These are phyloP conservation scores for Clonostachys solani DNA, from an alignment of 2,329 filamentous ascomycete genomes.

Conservation along the genomic window DNA sequence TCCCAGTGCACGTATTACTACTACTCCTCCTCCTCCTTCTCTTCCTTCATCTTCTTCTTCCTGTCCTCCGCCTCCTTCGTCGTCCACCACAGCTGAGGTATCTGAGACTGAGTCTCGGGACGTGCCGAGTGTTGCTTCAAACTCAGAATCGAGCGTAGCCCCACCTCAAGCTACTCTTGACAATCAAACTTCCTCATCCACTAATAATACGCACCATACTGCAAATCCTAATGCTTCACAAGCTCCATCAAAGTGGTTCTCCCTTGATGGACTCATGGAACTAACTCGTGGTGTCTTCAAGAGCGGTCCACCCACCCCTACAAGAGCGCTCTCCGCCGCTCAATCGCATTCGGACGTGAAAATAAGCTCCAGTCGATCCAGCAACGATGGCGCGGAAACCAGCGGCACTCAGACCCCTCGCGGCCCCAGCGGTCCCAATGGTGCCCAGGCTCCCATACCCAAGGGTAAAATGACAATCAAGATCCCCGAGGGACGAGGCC, in stretches of 20 bases:
- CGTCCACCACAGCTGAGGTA: no score
- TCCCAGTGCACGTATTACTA: conserved; percentile 1
- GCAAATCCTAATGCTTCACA: conserved; percentile 32
- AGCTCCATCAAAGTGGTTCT: conserved; percentile 47
- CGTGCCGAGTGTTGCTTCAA: no score
- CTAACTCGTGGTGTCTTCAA: conserved; percentile 81
- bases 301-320: conserved; percentile 90
- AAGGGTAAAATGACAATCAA: conserved; percentile 89
- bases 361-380: conserved; percentile 28
- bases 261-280: conserved; percentile 70
- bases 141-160: no score
- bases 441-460: conserved; percentile 63
- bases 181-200: no score
- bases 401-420: conserved; percentile 50
- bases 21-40: conserved; percentile 7
- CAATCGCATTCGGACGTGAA: conserved; percentile 44
- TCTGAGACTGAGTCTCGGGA: no score
- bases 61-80: no score
- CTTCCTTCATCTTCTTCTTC: background rate
- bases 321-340: conserved; percentile 72
- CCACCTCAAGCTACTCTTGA: no score
- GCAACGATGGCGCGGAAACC: conserved; percentile 35
- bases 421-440: conserved; percentile 26
- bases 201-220: conserved; percentile 32
- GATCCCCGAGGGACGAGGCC: conserved; percentile 78